Conservation (phyloP, 1,284 basidiomycete genomes). For the Hemileia vastatrix region DNA sequence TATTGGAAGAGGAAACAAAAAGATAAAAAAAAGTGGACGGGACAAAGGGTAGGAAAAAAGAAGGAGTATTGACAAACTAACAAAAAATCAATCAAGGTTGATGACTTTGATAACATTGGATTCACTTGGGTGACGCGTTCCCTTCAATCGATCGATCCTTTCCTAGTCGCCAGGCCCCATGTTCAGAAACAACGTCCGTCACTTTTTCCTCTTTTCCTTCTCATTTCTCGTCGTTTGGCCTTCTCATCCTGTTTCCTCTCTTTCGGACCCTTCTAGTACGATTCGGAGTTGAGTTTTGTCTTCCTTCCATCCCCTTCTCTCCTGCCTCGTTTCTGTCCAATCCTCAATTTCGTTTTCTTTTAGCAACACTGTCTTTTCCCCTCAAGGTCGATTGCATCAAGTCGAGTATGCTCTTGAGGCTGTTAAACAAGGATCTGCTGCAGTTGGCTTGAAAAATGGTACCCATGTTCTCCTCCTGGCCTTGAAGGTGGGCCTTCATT, state of each 20-base stretch:
- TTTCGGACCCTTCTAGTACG: not conserved
- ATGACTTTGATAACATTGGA: too few species aligned
- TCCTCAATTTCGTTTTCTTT: too few species aligned
- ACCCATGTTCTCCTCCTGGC: conserved; percentile 90
- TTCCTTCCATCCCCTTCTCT: too few species aligned
- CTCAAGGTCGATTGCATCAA: conserved; percentile 76
- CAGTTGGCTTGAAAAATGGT: conserved; percentile 87
- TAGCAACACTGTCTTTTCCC: conserved; percentile 82
- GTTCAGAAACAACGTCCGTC: conserved; percentile 5
- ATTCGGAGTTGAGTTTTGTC: conserved; percentile 5
- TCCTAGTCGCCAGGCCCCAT: too few species aligned
- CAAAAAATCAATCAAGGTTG: too few species aligned
- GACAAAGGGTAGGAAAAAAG: too few species aligned
- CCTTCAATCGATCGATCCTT: too few species aligned
- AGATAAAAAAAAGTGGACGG: too few species aligned
- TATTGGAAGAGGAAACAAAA: too few species aligned
- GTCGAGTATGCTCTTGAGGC: conserved; percentile 99
- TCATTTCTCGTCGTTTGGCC: not conserved
- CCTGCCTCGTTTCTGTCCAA: too few species aligned
- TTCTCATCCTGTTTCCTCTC: not conserved
- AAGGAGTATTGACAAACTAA: too few species aligned
- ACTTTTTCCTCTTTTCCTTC: not conserved
- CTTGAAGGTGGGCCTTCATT: conserved; percentile 60
- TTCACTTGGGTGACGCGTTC: too few species aligned
- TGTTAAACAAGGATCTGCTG: conserved; percentile 98